Base-by-base conservation (phyloP, 2,329 filamentous ascomycete genomes). In the Drechslerella dactyloides region DNA sequence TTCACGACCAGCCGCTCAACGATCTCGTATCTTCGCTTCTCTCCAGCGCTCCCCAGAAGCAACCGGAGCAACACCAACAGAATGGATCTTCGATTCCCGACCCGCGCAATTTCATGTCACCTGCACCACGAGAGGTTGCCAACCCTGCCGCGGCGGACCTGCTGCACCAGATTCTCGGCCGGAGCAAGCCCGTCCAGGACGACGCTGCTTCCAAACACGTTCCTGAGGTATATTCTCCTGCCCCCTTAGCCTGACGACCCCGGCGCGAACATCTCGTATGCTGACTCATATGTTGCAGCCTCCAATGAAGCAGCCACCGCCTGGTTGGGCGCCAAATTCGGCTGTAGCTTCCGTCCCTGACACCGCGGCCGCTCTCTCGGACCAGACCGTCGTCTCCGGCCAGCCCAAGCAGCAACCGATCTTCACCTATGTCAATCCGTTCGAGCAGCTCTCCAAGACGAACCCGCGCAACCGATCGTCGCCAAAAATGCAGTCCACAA, bases 141-240 rank as follows among this genome's bases (percentile, higher is more conserved):
- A 91, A 79, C 90, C 92, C 2, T 90, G 96, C 79, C 21, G 65
- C 65, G 23, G 58, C 65, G 17, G 88, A 93, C 74, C 90, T 94
- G 78, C 83, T 99, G 53, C 86, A 97, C 73, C 89, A 91, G 76
- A 83, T 97, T 68, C 85, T 99, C 74, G 94, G 92, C 77, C 88
- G 89, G 54, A 87, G 90, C 58, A 92, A 77, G 42, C 76, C 76
- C 7, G 69, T 70, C 40, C 74, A 76, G 53, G 74, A 75, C 52
- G 75, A 76, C 51, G 60, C 46, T 17, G 57, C 35, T 27, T n/a
- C n/a, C n/a, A 62, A 69, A 37, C 65, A 69, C 8, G 44, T 46
- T 35, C 46, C 52, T 17, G 65, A 69, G 46, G 65, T 63, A 69
- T 40, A 42, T 40, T 2, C 21, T 33, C 40, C 37, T 27, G 19